Evolutionary conservation across 2,329 filamentous ascomycete genomes (phyloP), one percentile per base, ranked within the genome.

Genomic region (Arachnopeziza araneosa): DNA sequence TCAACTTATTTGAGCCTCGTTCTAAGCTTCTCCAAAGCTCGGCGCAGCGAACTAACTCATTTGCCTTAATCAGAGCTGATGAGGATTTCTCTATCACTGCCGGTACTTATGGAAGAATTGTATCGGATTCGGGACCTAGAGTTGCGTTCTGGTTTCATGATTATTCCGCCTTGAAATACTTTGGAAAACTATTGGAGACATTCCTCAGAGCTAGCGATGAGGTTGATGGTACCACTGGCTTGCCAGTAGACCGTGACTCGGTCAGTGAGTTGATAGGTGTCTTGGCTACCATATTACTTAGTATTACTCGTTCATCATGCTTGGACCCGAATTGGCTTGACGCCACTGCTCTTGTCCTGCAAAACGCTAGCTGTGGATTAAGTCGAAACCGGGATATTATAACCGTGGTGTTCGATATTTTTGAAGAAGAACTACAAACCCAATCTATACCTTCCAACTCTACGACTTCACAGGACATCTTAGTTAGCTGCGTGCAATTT

Each of bases 361-460:
- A 82, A 44, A 83, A 86, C 76, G 80, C 79, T 65, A 83, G 78
- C 73, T 84, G 77, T 71, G 82, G 72, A 63, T 77, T 79, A 64
- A 76, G 76, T 24, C 78, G 82, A 44, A 86, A 83, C 57, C 75
- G 77, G 59, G 93, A 97, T 71, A 87, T 98, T 56, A 82, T 96
- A 56, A 85, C 84, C 12, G 83, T 97, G 50, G 78, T 98, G 26
- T 89, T 92, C 66, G 89, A 96, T 63, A 90, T 93, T 1, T 87
- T 98, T 67, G 95, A 98, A 67, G 79, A 84, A 66, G 83, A 84
- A 64, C 72, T 85, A 1, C 75, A 81, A 52, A 73, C 74, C 17
- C 74, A 78, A 62, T 74, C 76, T 10, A 73, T 76, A 56, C 75
- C 77, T 26, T 62, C 66, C 55, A 63, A 66, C 36, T 60, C 69